These are phyloP conservation scores for Cyanodermella asteris DNA, from an alignment of 2,329 filamentous ascomycete genomes.

Conservation along the genomic window DNA sequence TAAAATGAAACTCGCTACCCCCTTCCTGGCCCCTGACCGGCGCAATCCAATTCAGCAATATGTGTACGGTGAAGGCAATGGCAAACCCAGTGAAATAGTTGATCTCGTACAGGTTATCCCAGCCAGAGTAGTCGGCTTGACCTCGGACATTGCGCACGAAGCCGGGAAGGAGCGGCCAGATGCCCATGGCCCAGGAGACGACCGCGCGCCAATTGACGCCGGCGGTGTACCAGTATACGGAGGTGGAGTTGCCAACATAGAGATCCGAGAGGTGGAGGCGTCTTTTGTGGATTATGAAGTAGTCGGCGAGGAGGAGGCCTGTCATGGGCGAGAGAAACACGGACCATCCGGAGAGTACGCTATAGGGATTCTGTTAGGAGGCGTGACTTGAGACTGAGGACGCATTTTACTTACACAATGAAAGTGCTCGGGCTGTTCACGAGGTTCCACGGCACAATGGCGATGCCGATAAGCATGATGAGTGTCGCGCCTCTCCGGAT, in stretches of 20 bases:
- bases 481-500: conserved; percentile 32
- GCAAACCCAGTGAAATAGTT: conserved; percentile 14
- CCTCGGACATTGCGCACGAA: conserved; percentile 10
- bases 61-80: conserved; percentile 9
- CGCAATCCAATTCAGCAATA: no score
- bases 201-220: conserved; percentile 23
- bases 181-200: conserved; percentile 16
- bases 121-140: conserved; percentile 8
- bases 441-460: conserved; percentile 26
- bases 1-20: no score
- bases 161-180: conserved; percentile 12
- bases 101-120: conserved; percentile 14
- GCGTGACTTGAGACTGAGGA: not conserved
- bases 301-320: conserved; percentile 24
- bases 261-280: conserved; percentile 21
- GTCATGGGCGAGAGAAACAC: conserved; percentile 27
- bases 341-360: conserved; percentile 7
- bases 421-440: conserved; percentile 23
- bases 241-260: conserved; percentile 15
- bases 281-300: conserved; percentile 20
- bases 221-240: conserved; percentile 18
- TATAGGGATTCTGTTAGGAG: no score
- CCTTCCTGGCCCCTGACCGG: no score
- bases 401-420: conserved; percentile 13
- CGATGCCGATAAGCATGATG: conserved; percentile 22